Evolutionary conservation across 2,329 filamentous ascomycete species (phyloP).

Genomic region (Colletotrichum sojae): DNA sequence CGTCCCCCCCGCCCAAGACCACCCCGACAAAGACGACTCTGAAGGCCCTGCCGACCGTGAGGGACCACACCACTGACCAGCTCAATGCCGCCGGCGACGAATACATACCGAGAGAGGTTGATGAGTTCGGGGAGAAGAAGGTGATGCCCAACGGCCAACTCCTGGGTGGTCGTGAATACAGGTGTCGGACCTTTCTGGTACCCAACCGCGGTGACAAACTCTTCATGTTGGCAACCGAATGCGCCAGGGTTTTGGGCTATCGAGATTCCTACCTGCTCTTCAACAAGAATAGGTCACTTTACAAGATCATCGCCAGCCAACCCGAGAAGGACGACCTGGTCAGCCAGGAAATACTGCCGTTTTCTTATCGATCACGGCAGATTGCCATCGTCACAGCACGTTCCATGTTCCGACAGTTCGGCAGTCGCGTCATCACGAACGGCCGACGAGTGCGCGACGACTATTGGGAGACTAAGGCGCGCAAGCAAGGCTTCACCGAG

Average conservation of each 20-base stretch:
- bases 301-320: constrained; percentile 97
- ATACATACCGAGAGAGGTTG: constrained; percentile 93
- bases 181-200: constrained; percentile 93
- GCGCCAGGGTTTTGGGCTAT: constrained; percentile 92
- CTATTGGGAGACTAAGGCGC: constrained; percentile 98
- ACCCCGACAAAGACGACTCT: constrained; percentile 87
- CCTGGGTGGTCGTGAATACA: constrained; percentile 87
- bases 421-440: constrained; percentile 91
- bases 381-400: constrained; percentile 98
- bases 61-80: constrained; percentile 98
- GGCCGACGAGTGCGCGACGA: constrained; percentile 95
- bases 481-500: constrained; percentile 98
- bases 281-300: constrained; percentile 97
- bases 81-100: constrained; percentile 91
- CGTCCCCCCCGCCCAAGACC: constrained; percentile 78
- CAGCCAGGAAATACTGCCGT: constrained; percentile 93
- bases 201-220: constrained; percentile 92
- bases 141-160: constrained; percentile 87
- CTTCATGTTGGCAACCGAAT: constrained; percentile 99
- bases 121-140: constrained; percentile 95
- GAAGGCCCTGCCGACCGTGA: constrained; percentile 94
- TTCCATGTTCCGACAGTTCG: constrained; percentile 99
- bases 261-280: constrained; percentile 98
- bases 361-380: constrained; percentile 97
- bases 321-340: constrained; percentile 97